phyloP scores from a whole-genome alignment of 495 filamentous ascomycete genomes.

The Penicillium pulvis region DNA sequence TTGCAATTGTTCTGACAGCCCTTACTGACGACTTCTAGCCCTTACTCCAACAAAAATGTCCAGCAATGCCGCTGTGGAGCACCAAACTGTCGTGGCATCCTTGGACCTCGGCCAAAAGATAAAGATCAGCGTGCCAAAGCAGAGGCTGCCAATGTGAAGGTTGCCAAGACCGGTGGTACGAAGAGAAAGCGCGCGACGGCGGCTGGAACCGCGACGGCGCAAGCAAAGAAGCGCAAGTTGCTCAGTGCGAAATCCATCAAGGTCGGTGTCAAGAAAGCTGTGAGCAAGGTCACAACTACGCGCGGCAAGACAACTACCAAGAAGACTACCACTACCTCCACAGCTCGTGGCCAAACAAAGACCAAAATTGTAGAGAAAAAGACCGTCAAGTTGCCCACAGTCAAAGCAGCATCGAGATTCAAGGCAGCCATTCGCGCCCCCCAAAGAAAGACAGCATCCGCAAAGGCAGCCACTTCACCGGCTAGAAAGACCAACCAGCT shows the following conservation, averaged over 20 bases:
- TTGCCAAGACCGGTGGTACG: conserved; percentile 42
- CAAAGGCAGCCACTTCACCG: conserved; percentile 15
- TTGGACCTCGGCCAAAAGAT: conserved; percentile 71
- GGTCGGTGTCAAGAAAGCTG: conserved; percentile 40
- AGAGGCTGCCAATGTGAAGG: conserved; percentile 40
- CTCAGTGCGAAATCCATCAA: conserved; percentile 37
- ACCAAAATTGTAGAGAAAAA: conserved; percentile 24
- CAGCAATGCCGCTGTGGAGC: conserved; percentile 82
- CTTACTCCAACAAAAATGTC: conserved; percentile 78
- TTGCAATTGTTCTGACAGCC: background rate
- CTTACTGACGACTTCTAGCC: conserved; percentile 38
- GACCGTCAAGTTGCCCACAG: conserved; percentile 32
- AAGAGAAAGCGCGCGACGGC: conserved; percentile 36
- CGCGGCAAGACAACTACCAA: conserved; percentile 26
- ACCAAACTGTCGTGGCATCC: conserved; percentile 72
- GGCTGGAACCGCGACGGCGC: conserved; percentile 23
- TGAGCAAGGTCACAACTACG: conserved; percentile 24
- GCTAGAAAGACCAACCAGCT: conserved; percentile 25
- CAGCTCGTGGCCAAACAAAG: conserved; percentile 8
- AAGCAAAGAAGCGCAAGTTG: conserved; percentile 43
- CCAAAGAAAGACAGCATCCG: conserved; percentile 17
- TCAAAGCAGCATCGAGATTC: conserved; percentile 26
- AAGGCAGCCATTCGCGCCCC: conserved; percentile 25
- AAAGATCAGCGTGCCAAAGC: conserved; percentile 45
- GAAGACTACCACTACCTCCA: conserved; percentile 21